phyloP scores from a whole-genome alignment of 2,329 filamentous ascomycete species.

The Fusarium sp. region DNA sequence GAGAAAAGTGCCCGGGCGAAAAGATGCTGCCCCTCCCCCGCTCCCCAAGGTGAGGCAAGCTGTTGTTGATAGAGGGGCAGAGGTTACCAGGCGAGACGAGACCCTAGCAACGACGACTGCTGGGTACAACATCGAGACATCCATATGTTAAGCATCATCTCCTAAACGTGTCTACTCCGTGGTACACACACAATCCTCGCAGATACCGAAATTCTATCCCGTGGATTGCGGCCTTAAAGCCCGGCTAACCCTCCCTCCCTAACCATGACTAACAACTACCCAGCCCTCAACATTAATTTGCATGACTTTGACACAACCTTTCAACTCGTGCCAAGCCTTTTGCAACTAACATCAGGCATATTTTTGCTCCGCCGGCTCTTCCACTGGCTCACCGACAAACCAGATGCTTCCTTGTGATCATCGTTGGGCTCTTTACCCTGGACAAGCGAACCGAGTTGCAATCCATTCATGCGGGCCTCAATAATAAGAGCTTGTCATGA shows the following conservation, averaged over 20 bases:
- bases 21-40: slow-evolving; percentile 35
- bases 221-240: slow-evolving; percentile 5
- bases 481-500: background rate
- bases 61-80: background rate
- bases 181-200: background rate
- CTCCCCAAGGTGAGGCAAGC: slow-evolving; percentile 8
- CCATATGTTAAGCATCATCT: background rate
- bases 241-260: slow-evolving; percentile 18
- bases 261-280: slow-evolving; percentile 40
- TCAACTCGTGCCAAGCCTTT: slow-evolving; percentile 33
- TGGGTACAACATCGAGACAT: background rate
- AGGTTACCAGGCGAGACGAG: background rate
- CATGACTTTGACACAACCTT: slow-evolving; percentile 46
- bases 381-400: slow-evolving; percentile 31
- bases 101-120: background rate
- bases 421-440: background rate
- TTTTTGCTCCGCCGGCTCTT: slow-evolving; percentile 17
- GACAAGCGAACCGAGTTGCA: background rate
- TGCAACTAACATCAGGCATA: slow-evolving; percentile 34
- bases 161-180: background rate
- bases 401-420: background rate
- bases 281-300: slow-evolving; percentile 31
- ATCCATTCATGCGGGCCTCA: slow-evolving; percentile 1
- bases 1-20: background rate
- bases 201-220: background rate